These are phyloP conservation scores for Monilinia fructigena DNA, from an alignment of 2,329 filamentous ascomycete species.

Conservation along the genomic window DNA sequence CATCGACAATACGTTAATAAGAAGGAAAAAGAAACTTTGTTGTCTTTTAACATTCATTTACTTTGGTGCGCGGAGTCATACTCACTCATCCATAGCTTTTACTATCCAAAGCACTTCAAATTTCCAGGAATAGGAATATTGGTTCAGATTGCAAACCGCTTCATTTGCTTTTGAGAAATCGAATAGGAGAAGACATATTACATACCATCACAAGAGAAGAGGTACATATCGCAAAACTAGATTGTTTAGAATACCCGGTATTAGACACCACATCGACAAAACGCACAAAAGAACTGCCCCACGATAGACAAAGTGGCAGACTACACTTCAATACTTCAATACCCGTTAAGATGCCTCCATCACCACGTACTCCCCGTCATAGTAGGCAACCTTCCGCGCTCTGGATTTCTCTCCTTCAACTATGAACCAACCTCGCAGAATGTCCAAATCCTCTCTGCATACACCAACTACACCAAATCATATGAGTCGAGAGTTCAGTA, in stretches of 20 bases:
- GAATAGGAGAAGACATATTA: constrained; percentile 18
- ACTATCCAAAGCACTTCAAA: not conserved
- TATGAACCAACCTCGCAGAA: constrained; percentile 31
- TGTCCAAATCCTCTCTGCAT: constrained; percentile 38
- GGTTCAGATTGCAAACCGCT: constrained; percentile 17
- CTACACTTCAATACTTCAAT: constrained; percentile 24
- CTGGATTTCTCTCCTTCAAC: constrained; percentile 44
- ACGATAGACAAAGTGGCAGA: constrained; percentile 14
- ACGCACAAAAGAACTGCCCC: not conserved
- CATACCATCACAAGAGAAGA: not conserved
- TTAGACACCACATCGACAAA: not conserved
- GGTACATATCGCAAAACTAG: not conserved
- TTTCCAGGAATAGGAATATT: constrained; percentile 13
- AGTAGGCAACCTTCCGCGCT: constrained; percentile 58
- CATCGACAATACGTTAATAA: constrained; percentile 6
- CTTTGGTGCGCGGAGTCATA: constrained; percentile 5
- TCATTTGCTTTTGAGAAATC: not conserved
- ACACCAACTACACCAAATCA: constrained; percentile 36
- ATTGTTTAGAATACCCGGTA: not conserved
- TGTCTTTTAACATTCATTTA: constrained; percentile 2
- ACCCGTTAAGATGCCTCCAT: constrained; percentile 44
- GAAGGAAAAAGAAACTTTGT: not conserved
- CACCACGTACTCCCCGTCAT: constrained; percentile 57
- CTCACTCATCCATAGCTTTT: not conserved
- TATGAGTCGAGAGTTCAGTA: constrained; percentile 16